Percentiles rank a stretch among this genome's conserved stretches.
These are phyloP conservation scores for Apium graveolens DNA, from an alignment of 129 eudicot species.

Conservation along the genomic window DNA sequence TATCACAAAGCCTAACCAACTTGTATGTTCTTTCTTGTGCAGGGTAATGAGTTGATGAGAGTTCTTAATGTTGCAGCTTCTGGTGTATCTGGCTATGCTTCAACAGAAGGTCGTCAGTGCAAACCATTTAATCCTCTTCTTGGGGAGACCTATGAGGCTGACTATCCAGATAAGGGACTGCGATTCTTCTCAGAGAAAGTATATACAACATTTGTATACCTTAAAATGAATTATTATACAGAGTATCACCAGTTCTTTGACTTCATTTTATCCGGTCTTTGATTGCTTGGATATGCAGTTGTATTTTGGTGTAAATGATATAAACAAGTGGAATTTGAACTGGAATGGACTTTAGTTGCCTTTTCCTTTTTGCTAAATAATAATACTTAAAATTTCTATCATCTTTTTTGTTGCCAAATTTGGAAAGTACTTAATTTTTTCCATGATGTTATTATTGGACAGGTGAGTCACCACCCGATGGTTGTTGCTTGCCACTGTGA, in stretches of 20 bases:
- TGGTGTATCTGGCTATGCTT: slow-evolving; percentile 97
- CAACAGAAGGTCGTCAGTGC: slow-evolving; percentile 97
- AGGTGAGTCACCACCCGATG: slow-evolving; percentile 99
- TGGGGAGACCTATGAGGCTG: slow-evolving; percentile 99
- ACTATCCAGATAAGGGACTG: slow-evolving; percentile 94
- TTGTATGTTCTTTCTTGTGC: slow-evolving; percentile 21
- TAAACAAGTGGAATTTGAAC: neutral
- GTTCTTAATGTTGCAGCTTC: slow-evolving; percentile 84
- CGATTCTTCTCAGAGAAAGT: slow-evolving; percentile 98
- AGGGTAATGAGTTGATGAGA: slow-evolving; percentile 98
- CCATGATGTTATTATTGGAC: slow-evolving; percentile 14
- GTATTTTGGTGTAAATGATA: neutral
- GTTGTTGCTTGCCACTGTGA: slow-evolving; percentile 95
- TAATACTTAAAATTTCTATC: neutral
- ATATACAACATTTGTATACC: neutral
- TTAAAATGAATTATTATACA: neutral
- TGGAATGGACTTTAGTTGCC: neutral
- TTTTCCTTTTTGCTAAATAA: slow-evolving; percentile 3
- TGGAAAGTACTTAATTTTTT: neutral
- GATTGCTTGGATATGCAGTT: neutral
- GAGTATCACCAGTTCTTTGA: neutral
- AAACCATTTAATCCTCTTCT: slow-evolving; percentile 97
- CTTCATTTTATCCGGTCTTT: neutral
- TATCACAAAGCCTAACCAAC: slow-evolving; percentile 10
- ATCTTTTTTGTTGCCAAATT: neutral